Percentiles rank a stretch among this genome's conserved stretches.
Conservation (phyloP, 139 green algal species). For the Volvox reticuliferus region DNA sequence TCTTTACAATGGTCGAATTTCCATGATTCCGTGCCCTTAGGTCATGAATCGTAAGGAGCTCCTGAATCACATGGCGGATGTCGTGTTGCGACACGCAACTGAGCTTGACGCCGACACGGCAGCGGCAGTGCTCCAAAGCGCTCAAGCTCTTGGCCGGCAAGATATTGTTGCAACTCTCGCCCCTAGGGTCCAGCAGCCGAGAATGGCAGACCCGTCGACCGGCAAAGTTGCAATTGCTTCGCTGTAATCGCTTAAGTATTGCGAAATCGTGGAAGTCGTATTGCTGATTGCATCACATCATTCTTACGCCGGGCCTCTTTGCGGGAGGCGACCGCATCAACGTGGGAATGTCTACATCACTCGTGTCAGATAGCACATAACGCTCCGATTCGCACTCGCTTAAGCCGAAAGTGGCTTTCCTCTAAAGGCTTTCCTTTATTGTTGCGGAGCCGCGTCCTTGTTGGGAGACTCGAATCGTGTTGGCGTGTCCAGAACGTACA, state of each 20-base stretch:
- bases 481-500: slow-evolving; percentile 51
- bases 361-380: no score
- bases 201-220: not conserved
- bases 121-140: not conserved
- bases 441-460: not conserved
- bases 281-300: no score
- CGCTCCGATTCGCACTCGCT: no score
- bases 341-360: no score
- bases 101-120: not conserved
- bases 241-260: not conserved
- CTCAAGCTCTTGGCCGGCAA: not conserved
- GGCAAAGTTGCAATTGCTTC: not conserved
- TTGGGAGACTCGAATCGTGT: slow-evolving; percentile 48
- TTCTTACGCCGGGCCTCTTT: no score
- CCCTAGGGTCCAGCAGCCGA: not conserved
- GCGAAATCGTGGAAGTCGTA: no score
- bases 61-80: not conserved
- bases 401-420: no score
- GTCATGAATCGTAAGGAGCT: slow-evolving; percentile 19
- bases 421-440: not conserved
- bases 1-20: no score
- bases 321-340: no score
- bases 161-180: slow-evolving; percentile 25
- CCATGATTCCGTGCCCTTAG: not conserved
- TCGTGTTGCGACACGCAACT: not conserved